Base-by-base conservation (phyloP, 768 basidiomycete species). In the Suillus americanus region DNA sequence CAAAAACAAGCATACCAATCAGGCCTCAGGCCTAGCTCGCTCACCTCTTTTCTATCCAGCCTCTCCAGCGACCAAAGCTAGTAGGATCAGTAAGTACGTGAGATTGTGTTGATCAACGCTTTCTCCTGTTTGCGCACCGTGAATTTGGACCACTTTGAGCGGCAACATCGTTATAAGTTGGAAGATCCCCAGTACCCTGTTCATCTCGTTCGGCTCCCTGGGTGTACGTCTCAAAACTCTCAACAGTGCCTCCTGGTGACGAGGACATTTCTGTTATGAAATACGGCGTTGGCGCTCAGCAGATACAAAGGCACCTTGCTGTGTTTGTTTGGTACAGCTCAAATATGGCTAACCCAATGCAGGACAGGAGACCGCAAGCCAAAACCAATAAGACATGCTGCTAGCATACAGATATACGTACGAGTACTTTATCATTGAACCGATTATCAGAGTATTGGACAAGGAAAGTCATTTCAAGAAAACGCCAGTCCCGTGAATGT, bases 21-120 rank as follows among this genome's bases (percentile, higher is more conserved):
- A 53, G 38, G 8, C 10, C 57, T 18, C 18, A 53, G 41, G 8
- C 10, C 57, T 28, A 30, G 25, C 13, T 18, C 6, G 66, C 77
- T 57, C 67, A 89, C 92, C 92, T 84, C 76, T 94, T 95, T 79
- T 95, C 92, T 63, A 95, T 90, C 92, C 92, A 95, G 7, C 87
- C 86, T 72, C 83, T 85, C 92, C 92, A 95, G 64, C 92, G 81
- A 23, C 92, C 92, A 70, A 94, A 94, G 71, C 92, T 94, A 69
- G 10, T 94, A 69, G 10, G 23, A 43, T 35, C n/a, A 62, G 25
- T 62, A 23, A 68, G 62, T 63, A 66, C 16, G 66, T 61, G n/a
- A 59, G 57, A 59, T 59, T 41, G 18, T 18, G 40, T 28, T 28
- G 10, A 54, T 33, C 30, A 30, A 20, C 12, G 8, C 20, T 46